These are phyloP conservation scores for Trichoderma gracile DNA, from an alignment of 2,329 filamentous ascomycete genomes.

Conservation along the genomic window DNA sequence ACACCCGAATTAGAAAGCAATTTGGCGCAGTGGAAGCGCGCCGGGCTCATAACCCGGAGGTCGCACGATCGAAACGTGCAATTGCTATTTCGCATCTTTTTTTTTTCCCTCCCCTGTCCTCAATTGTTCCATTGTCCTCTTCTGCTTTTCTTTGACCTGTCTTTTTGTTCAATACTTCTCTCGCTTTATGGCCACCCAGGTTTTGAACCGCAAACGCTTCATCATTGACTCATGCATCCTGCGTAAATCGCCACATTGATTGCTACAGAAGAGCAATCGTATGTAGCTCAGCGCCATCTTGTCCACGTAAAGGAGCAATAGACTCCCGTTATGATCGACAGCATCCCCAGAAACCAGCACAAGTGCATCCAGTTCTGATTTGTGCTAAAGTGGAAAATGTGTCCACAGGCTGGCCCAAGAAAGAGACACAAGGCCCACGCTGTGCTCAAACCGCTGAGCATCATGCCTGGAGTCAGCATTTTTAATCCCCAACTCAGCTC, in stretches of 20 bases:
- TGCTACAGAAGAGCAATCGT: not conserved
- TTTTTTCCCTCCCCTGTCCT: not conserved
- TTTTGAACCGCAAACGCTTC: too few relatives aligned
- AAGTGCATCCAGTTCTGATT: conserved; percentile 18
- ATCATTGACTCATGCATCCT: not conserved
- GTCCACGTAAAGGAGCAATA: conserved; percentile 24
- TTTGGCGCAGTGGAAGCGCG: conserved; percentile 37
- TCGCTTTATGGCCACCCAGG: too few relatives aligned
- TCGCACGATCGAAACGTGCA: conserved; percentile 35
- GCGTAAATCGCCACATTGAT: not conserved
- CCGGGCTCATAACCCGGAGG: conserved; percentile 36
- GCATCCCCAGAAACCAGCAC: conserved; percentile 1
- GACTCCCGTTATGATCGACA: conserved; percentile 1
- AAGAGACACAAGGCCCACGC: conserved; percentile 24
- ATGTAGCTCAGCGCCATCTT: not conserved
- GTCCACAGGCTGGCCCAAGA: conserved; percentile 21
- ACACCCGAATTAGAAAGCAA: conserved; percentile 29
- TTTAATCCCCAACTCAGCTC: conserved; percentile 19
- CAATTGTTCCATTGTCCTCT: too few relatives aligned
- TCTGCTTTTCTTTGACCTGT: too few relatives aligned
- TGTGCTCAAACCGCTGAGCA: conserved; percentile 21
- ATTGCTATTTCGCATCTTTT: conserved; percentile 19
- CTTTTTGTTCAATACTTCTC: too few relatives aligned
- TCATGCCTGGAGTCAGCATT: conserved; percentile 21
- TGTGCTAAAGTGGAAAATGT: conserved; percentile 20